Evolutionary conservation across 2,329 filamentous ascomycete species (phyloP), one percentile per base, ranked within the genome.

Genomic region (Diaporthe sp.): DNA sequence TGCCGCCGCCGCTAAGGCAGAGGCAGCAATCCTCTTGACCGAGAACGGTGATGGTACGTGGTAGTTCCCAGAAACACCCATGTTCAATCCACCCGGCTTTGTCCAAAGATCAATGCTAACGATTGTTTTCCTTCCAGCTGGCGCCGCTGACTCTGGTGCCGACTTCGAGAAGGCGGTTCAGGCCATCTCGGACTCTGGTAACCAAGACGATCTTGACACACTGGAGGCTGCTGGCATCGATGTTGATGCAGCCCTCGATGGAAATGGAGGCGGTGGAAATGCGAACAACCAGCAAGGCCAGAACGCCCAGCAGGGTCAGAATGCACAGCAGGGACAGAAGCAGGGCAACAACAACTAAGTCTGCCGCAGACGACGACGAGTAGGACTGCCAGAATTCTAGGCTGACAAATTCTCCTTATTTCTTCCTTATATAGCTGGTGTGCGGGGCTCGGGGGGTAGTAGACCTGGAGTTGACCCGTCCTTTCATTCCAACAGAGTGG

Each of bases 21-120:
- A 72, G 58, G 73, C 73, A 25, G 73, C 73, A 4, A 72, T 74
- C 50, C 73, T 74, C 22, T 40, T 74, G 38, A 52, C 33, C 4
- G 50, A 74, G 38, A 74, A 74, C 42, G 73, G 73, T 12, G 73
- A 74, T 52, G 73, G 73, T 74, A 72, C 4, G 73, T 66, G 9
- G 35, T 9, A 13, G n/a, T 9, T 12, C 12, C 28, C 13, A 17
- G 19, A 3, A 35, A 22, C 12, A 13, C 17, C 15, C 42, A 2
- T 55, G 1, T 22, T 6, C 22, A n/a, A 15, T 28, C 5, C 42
- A 17, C 22, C 9, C 33, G 3, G 1, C 17, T 40, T 5, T 33
- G 2, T 19, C 22, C 13, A 22, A n/a, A 35, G 25, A 19, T 13
- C 30, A 6, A 64, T n/a, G 8, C 68, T 40, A n/a, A 60, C 30